phyloP scores from a whole-genome alignment of 2,329 filamentous ascomycete species.

The Colletotrichum limetticola region DNA sequence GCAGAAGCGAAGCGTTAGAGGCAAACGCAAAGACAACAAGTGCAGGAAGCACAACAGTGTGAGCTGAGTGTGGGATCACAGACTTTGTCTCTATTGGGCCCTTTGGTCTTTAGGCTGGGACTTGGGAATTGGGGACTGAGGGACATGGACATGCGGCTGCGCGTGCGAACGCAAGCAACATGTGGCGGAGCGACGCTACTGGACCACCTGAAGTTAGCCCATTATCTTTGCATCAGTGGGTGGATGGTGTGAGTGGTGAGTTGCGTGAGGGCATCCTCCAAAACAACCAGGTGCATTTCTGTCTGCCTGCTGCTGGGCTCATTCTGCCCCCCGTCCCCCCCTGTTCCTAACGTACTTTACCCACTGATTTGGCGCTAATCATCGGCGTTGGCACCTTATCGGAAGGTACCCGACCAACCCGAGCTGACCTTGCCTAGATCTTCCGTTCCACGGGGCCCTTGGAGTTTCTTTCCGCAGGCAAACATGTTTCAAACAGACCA shows the following conservation, averaged over 20 bases:
- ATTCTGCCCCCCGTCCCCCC: background rate
- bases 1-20: background rate
- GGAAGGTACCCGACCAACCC: conserved; percentile 15
- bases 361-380: conserved; percentile 8
- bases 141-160: background rate
- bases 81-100: background rate
- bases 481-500: conserved; percentile 3
- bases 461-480: background rate
- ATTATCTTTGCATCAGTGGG: too few relatives aligned
- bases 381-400: conserved; percentile 11
- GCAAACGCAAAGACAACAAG: background rate
- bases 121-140: background rate
- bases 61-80: conserved; percentile 7
- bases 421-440: conserved; percentile 17
- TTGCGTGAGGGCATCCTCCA: background rate
- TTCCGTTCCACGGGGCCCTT: background rate
- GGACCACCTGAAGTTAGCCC: conserved; percentile 8
- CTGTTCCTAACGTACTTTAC: background rate
- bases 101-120: background rate
- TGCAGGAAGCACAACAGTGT: background rate
- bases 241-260: too few relatives aligned
- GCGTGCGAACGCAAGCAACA: conserved; percentile 14
- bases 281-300: conserved; percentile 8
- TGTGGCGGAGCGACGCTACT: conserved; percentile 32
- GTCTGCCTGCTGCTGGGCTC: conserved; percentile 21